Evolutionary conservation across 768 basidiomycete species (phyloP), one percentile per base, ranked within the genome.

Genomic region (Suillus tomentosus): DNA sequence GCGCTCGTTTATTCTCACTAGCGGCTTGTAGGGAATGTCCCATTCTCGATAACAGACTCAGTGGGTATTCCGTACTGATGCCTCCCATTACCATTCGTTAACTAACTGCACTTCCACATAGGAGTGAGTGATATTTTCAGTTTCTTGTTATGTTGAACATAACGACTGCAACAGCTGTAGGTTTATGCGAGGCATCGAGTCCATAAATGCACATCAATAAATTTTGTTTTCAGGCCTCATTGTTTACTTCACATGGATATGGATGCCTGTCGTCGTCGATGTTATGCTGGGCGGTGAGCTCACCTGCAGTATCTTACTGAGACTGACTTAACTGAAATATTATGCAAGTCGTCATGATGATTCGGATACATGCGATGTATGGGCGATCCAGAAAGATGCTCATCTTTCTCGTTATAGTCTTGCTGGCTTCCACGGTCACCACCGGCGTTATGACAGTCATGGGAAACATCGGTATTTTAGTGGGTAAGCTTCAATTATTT

Each of bases 201-300:
- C 17, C 42, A 43, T 43, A 0, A n/a, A 47, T n/a, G n/a, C 45
- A 11, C n/a, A n/a, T n/a, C 2, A 47, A 10, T 47, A 47, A 47
- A 4, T 11, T 47, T 5, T 9, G 43, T 0, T 47, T 47, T 47
- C 4, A 47, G 45, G 45, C 2, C 0, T 11, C 11, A 11, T n/a
- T 2, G 0, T 11, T 10, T 5, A 47, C 10, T 11, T n/a, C n/a
- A n/a, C 11, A 5, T n/a, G 0, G n/a, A 11, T 10, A 5, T 47
- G 45, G 45, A 47, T 11, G 3, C 45, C 45, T n/a, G n/a, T 47
- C 45, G 19, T n/a, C 45, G 45, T 47, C n/a, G 11, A 47, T 47
- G 45, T 10, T 10, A 47, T 47, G 45, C 45, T 47, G 19, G 45
- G 45, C 45, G 19, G 45, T 47, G 45, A 47, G 45, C n/a, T 47